Evolutionary conservation across 2,329 filamentous ascomycete species (phyloP), one percentile per base, ranked within the genome.

Genomic region (Alternaria solani): DNA sequence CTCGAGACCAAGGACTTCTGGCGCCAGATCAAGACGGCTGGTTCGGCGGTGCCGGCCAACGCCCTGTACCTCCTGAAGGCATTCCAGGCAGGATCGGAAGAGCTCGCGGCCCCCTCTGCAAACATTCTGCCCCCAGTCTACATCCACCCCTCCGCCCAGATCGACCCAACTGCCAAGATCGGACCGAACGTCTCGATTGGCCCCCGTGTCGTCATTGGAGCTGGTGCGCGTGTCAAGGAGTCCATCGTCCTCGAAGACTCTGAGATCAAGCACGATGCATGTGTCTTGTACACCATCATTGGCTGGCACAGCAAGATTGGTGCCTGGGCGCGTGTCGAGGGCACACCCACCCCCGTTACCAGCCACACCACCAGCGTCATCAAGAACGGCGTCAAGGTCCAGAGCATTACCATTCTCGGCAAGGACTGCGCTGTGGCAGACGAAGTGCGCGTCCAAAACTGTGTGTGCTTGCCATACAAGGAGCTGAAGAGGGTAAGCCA

Each of bases 21-120:
- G 95, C 93, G 95, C 72, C 95, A 99, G 85, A 98, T 99, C 87
- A 99, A 99, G 87, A 97, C 95, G 2, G 95, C 95, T 61, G 95
- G 95, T 61, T 98, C 94, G 6, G 95, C 95, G 51, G 93, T 99
- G 28, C 95, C 95, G 16, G 95, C 95, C 65, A 98, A 98, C 75
- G 95, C 95, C 14, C 87, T 99, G 34, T 99, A 99, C 82, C 88
- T 99, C 55, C 93, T 96, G 78, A 93, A 97, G 83, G 94, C 95
- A 20, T 91, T 91, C 84, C 94, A 98, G 81, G 87, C 85, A 44
- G 88, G 89, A 68, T 93, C 92, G 39, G 85, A 88, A 54, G 94
- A 97, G 82, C 89, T 98, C 53, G 89, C 92, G 12, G 83, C 88
- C 65, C 91, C 94, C 30, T 95, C 92, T 34, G 89, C 92, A 57